phyloP scores from a whole-genome alignment of 257 asterid genomes.

The Nemophila menziesii region DNA sequence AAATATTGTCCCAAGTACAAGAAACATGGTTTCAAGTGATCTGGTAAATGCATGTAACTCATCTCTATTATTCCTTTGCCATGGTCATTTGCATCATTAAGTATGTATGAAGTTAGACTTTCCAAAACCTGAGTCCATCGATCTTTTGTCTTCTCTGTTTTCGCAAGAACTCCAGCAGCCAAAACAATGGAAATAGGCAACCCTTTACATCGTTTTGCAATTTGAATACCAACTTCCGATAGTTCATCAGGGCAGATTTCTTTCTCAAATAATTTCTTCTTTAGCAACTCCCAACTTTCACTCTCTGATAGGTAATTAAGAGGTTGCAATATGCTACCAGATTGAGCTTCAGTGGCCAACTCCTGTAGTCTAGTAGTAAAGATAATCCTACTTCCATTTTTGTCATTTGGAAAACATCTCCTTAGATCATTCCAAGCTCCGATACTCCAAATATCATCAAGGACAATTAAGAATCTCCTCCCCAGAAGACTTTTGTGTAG shows the following conservation, averaged over 20 bases:
- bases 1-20: conserved; percentile 7
- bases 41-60: conserved; percentile 9
- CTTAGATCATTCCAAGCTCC: conserved; percentile 8
- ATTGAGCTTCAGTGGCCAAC: background rate
- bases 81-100: background rate
- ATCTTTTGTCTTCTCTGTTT: background rate
- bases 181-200: conserved; percentile 10
- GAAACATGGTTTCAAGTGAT: conserved; percentile 8
- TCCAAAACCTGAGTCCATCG: conserved; percentile 1
- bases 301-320: background rate
- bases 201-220: conserved; percentile 4
- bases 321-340: background rate
- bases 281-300: conserved; percentile 7
- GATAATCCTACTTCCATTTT: conserved; percentile 5
- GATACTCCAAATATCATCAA: conserved; percentile 12
- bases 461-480: conserved; percentile 3
- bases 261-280: background rate
- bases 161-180: conserved; percentile 7
- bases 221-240: background rate
- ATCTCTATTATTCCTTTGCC: conserved; percentile 1
- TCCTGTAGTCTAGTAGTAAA: conserved; percentile 3
- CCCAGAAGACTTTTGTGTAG: background rate
- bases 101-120: background rate
- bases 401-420: conserved; percentile 4
- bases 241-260: conserved; percentile 1